These are phyloP conservation scores for Sequoiadendron giganteum DNA, from an alignment of 75 land plant genomes.

Conservation along the genomic window DNA sequence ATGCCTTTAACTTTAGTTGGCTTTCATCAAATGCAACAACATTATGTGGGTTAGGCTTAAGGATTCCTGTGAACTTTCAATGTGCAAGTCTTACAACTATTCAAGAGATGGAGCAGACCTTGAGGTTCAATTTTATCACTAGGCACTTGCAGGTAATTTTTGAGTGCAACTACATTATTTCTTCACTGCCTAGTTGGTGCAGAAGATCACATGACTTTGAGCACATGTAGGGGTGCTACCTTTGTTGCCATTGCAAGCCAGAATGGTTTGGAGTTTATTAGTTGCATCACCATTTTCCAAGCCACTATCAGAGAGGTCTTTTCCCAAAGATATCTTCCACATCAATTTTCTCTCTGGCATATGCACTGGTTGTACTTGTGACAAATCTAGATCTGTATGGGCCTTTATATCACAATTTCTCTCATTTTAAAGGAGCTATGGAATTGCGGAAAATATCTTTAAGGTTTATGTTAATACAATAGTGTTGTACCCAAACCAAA, in stretches of 20 bases:
- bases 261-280: slow-evolving; percentile 23
- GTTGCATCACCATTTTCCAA: too few relatives aligned
- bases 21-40: slow-evolving; percentile 43
- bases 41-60: slow-evolving; percentile 49
- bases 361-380: too few relatives aligned
- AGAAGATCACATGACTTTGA: slow-evolving; percentile 47
- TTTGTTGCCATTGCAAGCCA: slow-evolving; percentile 69
- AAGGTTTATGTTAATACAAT: too few relatives aligned
- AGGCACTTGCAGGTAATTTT: slow-evolving; percentile 47
- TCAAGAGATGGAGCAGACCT: slow-evolving; percentile 56
- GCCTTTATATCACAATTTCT: too few relatives aligned
- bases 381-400: too few relatives aligned
- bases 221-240: slow-evolving; percentile 63
- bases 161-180: slow-evolving; percentile 49
- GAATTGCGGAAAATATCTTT: too few relatives aligned
- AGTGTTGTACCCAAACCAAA: too few relatives aligned
- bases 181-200: slow-evolving; percentile 43
- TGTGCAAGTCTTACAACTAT: slow-evolving; percentile 48
- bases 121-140: slow-evolving; percentile 28
- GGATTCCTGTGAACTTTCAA: slow-evolving; percentile 50
- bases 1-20: slow-evolving; percentile 43
- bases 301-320: too few relatives aligned
- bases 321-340: too few relatives aligned
- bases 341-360: too few relatives aligned
- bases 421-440: too few relatives aligned